phyloP scores from a whole-genome alignment of 352 stramenopile species.

The Pythium oligandrum region DNA sequence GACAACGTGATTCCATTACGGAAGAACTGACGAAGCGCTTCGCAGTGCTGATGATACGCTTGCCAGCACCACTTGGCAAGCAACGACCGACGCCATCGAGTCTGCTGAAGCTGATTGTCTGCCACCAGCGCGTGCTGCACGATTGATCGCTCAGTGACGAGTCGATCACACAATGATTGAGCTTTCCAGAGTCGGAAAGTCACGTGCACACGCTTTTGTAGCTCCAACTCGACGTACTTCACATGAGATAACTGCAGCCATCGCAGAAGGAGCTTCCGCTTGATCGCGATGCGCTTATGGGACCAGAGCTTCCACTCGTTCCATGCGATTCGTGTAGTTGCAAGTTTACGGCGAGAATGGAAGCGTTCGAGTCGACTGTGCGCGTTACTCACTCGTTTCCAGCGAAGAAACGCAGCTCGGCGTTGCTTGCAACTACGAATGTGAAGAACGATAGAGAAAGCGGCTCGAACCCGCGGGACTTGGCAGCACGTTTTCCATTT shows the following conservation, averaged over 20 bases:
- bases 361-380: background rate
- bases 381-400: background rate
- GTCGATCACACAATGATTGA: too few species aligned
- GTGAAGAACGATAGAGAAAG: too few species aligned
- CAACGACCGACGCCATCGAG: background rate
- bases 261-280: slow-evolving; percentile 2
- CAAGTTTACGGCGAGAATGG: background rate
- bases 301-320: slow-evolving; percentile 4
- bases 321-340: background rate
- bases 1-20: slow-evolving; percentile 13
- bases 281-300: slow-evolving; percentile 5
- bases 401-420: background rate
- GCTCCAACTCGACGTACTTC: too few species aligned
- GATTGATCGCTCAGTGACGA: too few species aligned
- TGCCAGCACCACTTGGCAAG: slow-evolving; percentile 46
- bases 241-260: too few species aligned
- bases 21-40: slow-evolving; percentile 32
- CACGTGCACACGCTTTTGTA: too few species aligned
- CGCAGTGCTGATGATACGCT: slow-evolving; percentile 31
- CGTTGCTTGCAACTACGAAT: too few species aligned
- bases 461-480: too few species aligned
- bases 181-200: too few species aligned
- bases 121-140: too few species aligned
- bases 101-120: too few species aligned
- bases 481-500: too few species aligned